A percentile compares a stretch with the other conserved stretches of the same genome.
Conservation (phyloP, 352 stramenopile species). For the Pythium pyrilobum region DNA sequence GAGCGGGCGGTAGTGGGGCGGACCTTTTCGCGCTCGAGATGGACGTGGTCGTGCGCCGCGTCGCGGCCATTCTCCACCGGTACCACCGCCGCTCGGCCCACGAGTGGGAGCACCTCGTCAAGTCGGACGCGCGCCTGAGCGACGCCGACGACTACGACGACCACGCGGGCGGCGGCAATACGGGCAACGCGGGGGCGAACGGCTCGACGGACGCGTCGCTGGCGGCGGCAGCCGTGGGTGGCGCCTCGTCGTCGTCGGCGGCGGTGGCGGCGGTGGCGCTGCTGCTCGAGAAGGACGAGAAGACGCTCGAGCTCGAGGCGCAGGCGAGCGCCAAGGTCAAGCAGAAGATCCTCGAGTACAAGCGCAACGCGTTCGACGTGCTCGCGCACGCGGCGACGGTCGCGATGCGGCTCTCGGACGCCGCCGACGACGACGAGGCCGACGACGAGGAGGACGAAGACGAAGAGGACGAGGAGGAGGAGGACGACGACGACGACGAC, state of each 20-base stretch:
- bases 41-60: slow-evolving; percentile 43
- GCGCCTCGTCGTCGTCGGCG: not conserved
- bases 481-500: slow-evolving; percentile 13
- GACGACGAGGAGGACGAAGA: slow-evolving; percentile 5
- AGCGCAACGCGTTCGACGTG: slow-evolving; percentile 70
- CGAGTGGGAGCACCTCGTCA: slow-evolving; percentile 48
- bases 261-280: slow-evolving; percentile 20
- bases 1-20: slow-evolving; percentile 11
- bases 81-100: slow-evolving; percentile 52
- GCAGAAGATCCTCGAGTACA: slow-evolving; percentile 65
- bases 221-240: not conserved
- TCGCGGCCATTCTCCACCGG: slow-evolving; percentile 44
- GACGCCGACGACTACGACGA: slow-evolving; percentile 71
- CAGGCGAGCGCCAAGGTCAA: slow-evolving; percentile 64
- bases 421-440: slow-evolving; percentile 11
- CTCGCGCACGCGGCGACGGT: slow-evolving; percentile 49
- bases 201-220: not conserved
- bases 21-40: slow-evolving; percentile 32
- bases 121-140: slow-evolving; percentile 51
- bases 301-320: slow-evolving; percentile 69
- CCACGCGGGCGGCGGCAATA: slow-evolving; percentile 5
- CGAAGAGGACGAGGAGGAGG: slow-evolving; percentile 12
- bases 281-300: slow-evolving; percentile 83
- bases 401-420: slow-evolving; percentile 34
- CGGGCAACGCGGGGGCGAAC: not conserved